Evolutionary conservation across 306 rosid species (phyloP).

Genomic region (Pterocarpus santalinus): DNA sequence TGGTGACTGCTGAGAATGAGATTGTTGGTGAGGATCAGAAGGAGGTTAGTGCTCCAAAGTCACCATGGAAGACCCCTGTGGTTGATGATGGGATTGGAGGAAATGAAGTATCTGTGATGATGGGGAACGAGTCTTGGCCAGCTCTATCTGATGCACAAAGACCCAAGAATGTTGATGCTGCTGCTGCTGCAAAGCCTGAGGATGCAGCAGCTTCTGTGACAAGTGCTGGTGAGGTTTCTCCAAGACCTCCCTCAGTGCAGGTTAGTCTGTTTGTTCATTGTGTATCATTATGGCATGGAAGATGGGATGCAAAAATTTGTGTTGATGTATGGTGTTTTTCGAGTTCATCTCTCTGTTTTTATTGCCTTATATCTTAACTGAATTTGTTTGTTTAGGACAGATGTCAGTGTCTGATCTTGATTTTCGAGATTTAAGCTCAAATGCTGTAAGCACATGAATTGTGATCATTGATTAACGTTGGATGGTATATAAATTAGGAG

Average conservation of each 20-base stretch:
- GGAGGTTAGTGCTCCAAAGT: constrained; percentile 71
- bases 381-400: constrained; percentile 19
- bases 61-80: constrained; percentile 85
- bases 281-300: constrained; percentile 14
- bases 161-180: constrained; percentile 57
- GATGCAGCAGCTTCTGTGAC: constrained; percentile 42
- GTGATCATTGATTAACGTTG: constrained; percentile 12
- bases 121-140: constrained; percentile 89
- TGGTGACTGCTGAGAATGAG: constrained; percentile 85
- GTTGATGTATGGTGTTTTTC: not conserved
- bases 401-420: not conserved
- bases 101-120: constrained; percentile 68
- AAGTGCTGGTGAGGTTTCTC: constrained; percentile 50
- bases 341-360: not conserved
- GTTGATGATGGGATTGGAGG: constrained; percentile 56
- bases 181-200: constrained; percentile 51
- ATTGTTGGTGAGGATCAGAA: constrained; percentile 59
- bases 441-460: not conserved
- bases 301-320: constrained; percentile 14
- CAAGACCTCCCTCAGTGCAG: constrained; percentile 61
- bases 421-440: constrained; percentile 6
- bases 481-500: constrained; percentile 8
- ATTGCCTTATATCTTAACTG: not conserved
- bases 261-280: constrained; percentile 41
- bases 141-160: constrained; percentile 81